Evolutionary conservation across 1,139 yeast genomes (phyloP).

Genomic region (Yamadazyma songkhlaensis): DNA sequence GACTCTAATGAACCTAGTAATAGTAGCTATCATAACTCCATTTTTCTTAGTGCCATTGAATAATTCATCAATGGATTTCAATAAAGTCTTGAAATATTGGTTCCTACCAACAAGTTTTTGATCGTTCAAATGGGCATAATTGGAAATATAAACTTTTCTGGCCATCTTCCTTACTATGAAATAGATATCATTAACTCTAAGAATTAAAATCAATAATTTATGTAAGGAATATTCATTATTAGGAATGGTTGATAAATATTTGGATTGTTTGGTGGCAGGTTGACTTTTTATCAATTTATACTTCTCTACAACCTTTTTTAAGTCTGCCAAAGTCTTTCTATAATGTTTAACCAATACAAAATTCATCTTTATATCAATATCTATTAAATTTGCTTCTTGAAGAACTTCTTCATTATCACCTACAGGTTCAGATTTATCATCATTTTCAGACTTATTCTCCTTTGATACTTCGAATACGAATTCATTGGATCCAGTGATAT

Average conservation of each 20-base stretch:
- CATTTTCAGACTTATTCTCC: not conserved
- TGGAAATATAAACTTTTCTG: conserved; percentile 42
- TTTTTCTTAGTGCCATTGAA: conserved; percentile 50
- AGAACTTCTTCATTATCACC: conserved; percentile 14
- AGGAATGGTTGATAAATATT: conserved; percentile 15
- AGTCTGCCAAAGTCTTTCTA: conserved; percentile 20
- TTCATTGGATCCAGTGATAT: conserved; percentile 13
- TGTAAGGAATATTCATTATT: conserved; percentile 39
- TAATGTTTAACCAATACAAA: conserved; percentile 22
- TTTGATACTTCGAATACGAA: conserved; percentile 12
- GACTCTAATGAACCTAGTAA: conserved; percentile 48
- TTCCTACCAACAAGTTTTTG: conserved; percentile 31
- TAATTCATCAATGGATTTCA: conserved; percentile 39
- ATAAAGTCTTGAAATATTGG: conserved; percentile 25
- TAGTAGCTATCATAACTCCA: conserved; percentile 49
- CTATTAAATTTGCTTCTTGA: conserved; percentile 31
- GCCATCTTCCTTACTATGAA: conserved; percentile 43
- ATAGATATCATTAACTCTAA: conserved; percentile 47
- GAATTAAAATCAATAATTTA: conserved; percentile 42
- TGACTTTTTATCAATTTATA: conserved; percentile 21
- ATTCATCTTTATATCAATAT: conserved; percentile 40
- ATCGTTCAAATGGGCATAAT: conserved; percentile 38
- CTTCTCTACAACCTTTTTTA: conserved; percentile 23
- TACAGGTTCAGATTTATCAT: not conserved
- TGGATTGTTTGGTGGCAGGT: conserved; percentile 10